phyloP scores from a whole-genome alignment of 169 alveolate species.

The Cryptosporidium baileyi region DNA sequence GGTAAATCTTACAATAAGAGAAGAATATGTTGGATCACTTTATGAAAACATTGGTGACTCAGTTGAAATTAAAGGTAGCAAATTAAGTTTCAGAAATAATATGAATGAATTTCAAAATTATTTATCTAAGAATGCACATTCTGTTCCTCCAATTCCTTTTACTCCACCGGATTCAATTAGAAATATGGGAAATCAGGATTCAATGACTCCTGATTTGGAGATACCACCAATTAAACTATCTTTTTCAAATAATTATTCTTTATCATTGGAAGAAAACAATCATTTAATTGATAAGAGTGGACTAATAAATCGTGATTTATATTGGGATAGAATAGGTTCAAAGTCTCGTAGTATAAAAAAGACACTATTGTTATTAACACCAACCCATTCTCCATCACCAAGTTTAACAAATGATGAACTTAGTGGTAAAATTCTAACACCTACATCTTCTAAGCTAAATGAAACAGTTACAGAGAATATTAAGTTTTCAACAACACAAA shows the following conservation, averaged over 20 bases:
- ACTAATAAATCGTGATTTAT: not conserved
- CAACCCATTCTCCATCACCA: constrained; percentile 60
- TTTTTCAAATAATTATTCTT: not conserved
- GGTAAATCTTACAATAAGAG: constrained; percentile 33
- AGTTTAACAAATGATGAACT: constrained; percentile 19
- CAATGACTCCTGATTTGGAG: constrained; percentile 17
- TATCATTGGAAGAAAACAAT: not conserved
- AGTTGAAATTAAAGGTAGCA: constrained; percentile 3
- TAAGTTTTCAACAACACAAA: not conserved
- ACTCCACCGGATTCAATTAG: constrained; percentile 38
- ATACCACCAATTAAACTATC: constrained; percentile 58
- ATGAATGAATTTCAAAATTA: not conserved
- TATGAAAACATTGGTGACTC: constrained; percentile 18
- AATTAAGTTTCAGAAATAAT: constrained; percentile 25
- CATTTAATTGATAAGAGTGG: not conserved
- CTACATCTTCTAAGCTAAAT: constrained; percentile 17
- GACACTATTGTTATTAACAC: constrained; percentile 36
- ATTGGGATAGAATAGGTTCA: constrained; percentile 68
- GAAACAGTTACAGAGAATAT: not conserved
- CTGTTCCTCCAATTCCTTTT: constrained; percentile 25
- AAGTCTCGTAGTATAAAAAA: constrained; percentile 60
- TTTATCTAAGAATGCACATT: not conserved
- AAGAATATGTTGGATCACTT: constrained; percentile 10
- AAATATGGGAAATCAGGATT: not conserved
- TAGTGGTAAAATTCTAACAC: constrained; percentile 33